A percentile compares a stretch with the other conserved stretches of the same genome.
Evolutionary conservation across 75 land plant species (phyloP).

Genomic region (Cupressus sempervirens): DNA sequence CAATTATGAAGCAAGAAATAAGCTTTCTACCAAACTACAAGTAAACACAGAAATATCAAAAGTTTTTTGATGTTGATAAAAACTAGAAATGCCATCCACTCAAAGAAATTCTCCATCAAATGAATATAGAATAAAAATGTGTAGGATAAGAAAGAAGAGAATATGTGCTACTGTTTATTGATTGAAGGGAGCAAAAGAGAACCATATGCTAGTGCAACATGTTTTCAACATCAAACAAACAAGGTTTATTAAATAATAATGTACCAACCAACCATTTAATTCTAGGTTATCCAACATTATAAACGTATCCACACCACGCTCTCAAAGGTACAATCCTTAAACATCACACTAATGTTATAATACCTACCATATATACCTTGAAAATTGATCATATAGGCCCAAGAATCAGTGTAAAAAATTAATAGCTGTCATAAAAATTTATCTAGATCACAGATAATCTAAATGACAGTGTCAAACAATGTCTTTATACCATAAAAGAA

Average conservation of each 20-base stretch:
- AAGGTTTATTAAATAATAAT: too few species aligned
- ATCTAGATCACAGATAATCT: not conserved
- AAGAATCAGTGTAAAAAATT: not conserved
- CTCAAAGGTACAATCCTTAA: not conserved
- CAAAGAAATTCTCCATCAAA: not conserved
- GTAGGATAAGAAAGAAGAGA: not conserved
- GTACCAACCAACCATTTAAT: not conserved
- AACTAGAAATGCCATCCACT: not conserved
- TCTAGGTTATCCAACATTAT: not conserved
- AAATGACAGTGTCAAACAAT: not conserved
- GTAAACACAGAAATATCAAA: not conserved
- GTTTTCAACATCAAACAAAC: not conserved
- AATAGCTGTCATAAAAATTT: not conserved
- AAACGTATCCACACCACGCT: not conserved
- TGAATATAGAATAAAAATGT: not conserved
- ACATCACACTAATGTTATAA: not conserved
- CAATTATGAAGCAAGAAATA: not conserved
- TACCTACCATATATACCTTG: not conserved
- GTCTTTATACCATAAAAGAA: not conserved
- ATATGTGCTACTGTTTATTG: not conserved
- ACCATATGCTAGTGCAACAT: not conserved
- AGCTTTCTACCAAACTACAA: not conserved
- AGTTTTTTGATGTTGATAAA: not conserved
- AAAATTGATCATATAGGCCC: not conserved
- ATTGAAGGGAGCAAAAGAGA: not conserved